Conservation (phyloP, 345 rosid genomes). For the Salix udensis region DNA sequence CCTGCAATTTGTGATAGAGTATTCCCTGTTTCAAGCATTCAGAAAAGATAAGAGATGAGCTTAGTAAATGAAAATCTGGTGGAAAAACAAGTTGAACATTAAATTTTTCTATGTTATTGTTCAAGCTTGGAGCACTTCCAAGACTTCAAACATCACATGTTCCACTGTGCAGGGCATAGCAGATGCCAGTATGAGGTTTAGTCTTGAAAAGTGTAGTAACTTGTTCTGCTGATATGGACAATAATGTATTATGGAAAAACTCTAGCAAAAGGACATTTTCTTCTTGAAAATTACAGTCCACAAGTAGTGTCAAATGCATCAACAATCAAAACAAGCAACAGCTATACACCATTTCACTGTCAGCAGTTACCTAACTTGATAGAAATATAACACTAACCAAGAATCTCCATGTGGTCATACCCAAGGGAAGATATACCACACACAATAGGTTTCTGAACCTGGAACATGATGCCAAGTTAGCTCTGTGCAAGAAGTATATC, state of each 20-base stretch:
- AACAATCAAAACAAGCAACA: background rate
- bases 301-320: background rate
- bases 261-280: background rate
- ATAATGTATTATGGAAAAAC: background rate
- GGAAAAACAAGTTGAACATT: background rate
- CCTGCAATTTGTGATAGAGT: slow-evolving; percentile 95
- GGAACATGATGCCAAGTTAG: slow-evolving; percentile 18
- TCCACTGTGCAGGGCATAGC: background rate
- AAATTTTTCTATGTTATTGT: no score
- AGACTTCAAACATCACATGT: background rate
- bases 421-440: slow-evolving; percentile 94
- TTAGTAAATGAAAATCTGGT: background rate
- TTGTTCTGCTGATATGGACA: background rate
- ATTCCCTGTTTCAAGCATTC: slow-evolving; percentile 57
- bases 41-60: background rate
- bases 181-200: background rate
- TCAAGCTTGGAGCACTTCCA: background rate
- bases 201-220: background rate
- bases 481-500: slow-evolving; percentile 7
- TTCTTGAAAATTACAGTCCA: background rate
- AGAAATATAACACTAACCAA: slow-evolving; percentile 65
- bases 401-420: slow-evolving; percentile 98
- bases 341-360: slow-evolving; percentile 3
- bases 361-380: slow-evolving; percentile 10
- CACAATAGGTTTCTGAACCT: slow-evolving; percentile 77